Evolutionary conservation across 179 eudicot genomes (phyloP), one percentile per base, ranked within the genome.

Genomic region (Amaranthus tricolor): DNA sequence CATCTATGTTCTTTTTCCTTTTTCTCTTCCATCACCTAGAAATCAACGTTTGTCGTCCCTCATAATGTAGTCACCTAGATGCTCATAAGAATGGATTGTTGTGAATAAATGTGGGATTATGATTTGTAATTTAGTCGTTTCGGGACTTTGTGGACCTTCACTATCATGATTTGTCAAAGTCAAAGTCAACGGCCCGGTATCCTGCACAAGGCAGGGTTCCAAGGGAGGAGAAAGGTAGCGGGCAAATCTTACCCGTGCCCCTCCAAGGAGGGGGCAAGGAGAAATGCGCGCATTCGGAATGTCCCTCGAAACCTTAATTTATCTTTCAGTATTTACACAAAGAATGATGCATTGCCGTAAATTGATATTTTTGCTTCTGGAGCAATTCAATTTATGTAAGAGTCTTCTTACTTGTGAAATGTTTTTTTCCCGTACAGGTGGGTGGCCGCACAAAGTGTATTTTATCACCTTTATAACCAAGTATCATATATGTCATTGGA

Each of bases 401-500:
- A 11, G 24, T 6, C 44, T 31, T 19, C 63, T 43, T 65, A 66
- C 48, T 60, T 68, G 64, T 47, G 66, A 56, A 60, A 17, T 71
- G 20, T 65, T 7, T 15, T 62, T 13, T 59, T 58, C 43, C 58
- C 31, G 6, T 72, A 57, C 72, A 91, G 97, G 97, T 91, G 97
- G 97, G 77, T 91, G 76, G 89, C 77, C 9, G 94, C 97, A 43
- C 97, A 91, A 70, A 89, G 94, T 82, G 88, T 87, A 68, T 88
- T 89, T 69, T 89, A 89, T 82, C 94, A 89, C 85, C 86, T 89
- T 57, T 89, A 89, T 81, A 89, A 89, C 81, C 93, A 89, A 76
- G 90, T 89, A 56, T 89, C 96, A 8, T 91, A 91, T 82, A 91
- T 91, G 94, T 91, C 96, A 4, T 73, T 91, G 64, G 94, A 91